phyloP scores from a whole-genome alignment of 306 rosid genomes.

The Acacia melanoxylon region DNA sequence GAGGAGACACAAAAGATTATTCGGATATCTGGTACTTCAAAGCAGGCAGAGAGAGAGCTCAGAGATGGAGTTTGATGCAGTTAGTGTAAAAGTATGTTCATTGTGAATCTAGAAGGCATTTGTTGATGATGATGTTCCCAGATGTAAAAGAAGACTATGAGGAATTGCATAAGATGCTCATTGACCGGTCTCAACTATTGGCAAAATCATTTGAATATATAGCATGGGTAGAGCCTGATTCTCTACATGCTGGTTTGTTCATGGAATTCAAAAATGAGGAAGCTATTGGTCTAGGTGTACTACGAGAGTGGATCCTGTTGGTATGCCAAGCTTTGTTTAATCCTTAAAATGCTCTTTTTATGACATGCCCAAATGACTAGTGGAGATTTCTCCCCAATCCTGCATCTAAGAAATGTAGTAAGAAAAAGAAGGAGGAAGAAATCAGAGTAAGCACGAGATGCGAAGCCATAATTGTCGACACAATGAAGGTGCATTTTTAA shows the following conservation, averaged over 20 bases:
- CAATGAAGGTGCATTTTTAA: too few species aligned
- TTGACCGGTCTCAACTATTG: slow-evolving; percentile 86
- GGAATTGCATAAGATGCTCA: slow-evolving; percentile 93
- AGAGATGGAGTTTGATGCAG: slow-evolving; percentile 40
- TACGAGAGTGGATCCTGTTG: slow-evolving; percentile 89
- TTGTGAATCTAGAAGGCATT: slow-evolving; percentile 79
- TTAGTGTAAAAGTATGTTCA: background rate
- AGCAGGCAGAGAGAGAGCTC: slow-evolving; percentile 98
- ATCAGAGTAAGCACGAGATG: too few species aligned
- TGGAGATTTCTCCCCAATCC: slow-evolving; percentile 88
- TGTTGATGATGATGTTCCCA: slow-evolving; percentile 88
- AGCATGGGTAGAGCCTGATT: slow-evolving; percentile 59
- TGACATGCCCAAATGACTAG: slow-evolving; percentile 75
- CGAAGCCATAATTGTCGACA: too few species aligned
- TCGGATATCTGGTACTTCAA: slow-evolving; percentile 91
- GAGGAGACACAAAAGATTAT: slow-evolving; percentile 75
- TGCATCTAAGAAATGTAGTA: too few species aligned
- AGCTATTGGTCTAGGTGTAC: slow-evolving; percentile 97
- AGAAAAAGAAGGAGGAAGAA: too few species aligned
- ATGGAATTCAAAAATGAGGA: slow-evolving; percentile 97
- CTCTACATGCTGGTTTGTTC: slow-evolving; percentile 74
- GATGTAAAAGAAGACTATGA: slow-evolving; percentile 87
- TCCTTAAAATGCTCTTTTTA: slow-evolving; percentile 82
- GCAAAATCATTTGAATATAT: slow-evolving; percentile 85
- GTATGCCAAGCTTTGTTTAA: slow-evolving; percentile 85